Evolutionary conservation across 495 filamentous ascomycete species (phyloP).

Genomic region (Penicillium riverlandense): DNA sequence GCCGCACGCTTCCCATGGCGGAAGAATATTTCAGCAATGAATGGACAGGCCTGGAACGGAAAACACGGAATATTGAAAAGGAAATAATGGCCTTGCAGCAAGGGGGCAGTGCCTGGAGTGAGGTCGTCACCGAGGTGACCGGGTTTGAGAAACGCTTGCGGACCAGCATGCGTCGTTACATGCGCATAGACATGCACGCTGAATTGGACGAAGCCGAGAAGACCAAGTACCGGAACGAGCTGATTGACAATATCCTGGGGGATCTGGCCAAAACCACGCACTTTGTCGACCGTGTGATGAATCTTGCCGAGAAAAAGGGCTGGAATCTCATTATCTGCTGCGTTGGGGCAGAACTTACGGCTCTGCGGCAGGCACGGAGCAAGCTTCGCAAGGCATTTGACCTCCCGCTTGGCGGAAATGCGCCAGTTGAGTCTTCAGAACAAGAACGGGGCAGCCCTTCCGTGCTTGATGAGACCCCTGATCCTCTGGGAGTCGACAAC

Average conservation of each 20-base stretch:
- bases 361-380: constrained; percentile 61
- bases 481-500: constrained; percentile 22
- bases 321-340: constrained; percentile 90
- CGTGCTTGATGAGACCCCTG: background rate
- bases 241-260: constrained; percentile 29
- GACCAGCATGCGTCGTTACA: constrained; percentile 42
- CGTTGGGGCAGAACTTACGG: constrained; percentile 82
- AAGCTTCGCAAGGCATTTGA: constrained; percentile 48
- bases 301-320: constrained; percentile 41
- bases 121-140: constrained; percentile 53
- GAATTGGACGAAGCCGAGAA: constrained; percentile 3
- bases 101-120: constrained; percentile 74
- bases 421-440: constrained; percentile 1
- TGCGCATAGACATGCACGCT: constrained; percentile 17
- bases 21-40: constrained; percentile 69
- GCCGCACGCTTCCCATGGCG: constrained; percentile 71
- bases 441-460: background rate
- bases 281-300: constrained; percentile 27
- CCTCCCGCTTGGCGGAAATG: constrained; percentile 7
- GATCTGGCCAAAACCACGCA: constrained; percentile 37
- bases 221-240: constrained; percentile 15
- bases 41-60: constrained; percentile 46
- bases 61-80: constrained; percentile 52
- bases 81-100: constrained; percentile 78
- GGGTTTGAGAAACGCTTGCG: constrained; percentile 62